Evolutionary conservation across 768 basidiomycete genomes (phyloP), one percentile per base, ranked within the genome.

Genomic region (Chiua virens): DNA sequence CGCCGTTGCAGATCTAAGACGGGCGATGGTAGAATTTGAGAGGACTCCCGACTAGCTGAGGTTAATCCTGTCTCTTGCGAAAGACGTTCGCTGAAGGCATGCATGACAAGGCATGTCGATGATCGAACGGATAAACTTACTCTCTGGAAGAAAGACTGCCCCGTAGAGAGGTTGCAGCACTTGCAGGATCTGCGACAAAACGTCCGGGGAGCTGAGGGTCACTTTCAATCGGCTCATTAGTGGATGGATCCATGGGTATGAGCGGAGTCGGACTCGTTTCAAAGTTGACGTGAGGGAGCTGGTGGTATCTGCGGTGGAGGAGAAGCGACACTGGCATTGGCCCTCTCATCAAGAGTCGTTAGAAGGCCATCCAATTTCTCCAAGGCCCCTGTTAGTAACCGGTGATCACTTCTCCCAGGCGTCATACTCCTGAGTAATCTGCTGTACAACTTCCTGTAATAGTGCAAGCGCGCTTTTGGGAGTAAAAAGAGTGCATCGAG

Each of bases 371-470:
- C 89, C 50, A 99, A 73, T 57, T 85, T 87, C 50, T 90, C 88
- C 53, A 93, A 76, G 4, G 95, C 94, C 6, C 81, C 81, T 7
- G 87, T 73, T 20, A 98, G 78, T 21, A 97, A 72, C 28, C 78
- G 80, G 66, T 98, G 87, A 66, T 98, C 96, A 56, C 86, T 91
- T 61, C 86, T 77, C 17, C 94, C 93, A 5, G 90, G 86, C 23
- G 83, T 81, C 2, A 93, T 94, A 62, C 87, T 90, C 70, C 89
- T 92, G 42, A 98, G 73, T 40, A 98, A 73, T 43, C 88, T 82
- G 45, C 81, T 78, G 65, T 98, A 98, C 1, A 98, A 76, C 66
- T 89, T 95, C 63, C 83, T 85, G 75, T 98, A 98, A 70, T 99
- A 98, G 60, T 84, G 85, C 50, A 99, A 72, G 38, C 97, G 83